Base-by-base conservation (phyloP, 805 yeast genomes). In the Metschnikowia henanensis region DNA sequence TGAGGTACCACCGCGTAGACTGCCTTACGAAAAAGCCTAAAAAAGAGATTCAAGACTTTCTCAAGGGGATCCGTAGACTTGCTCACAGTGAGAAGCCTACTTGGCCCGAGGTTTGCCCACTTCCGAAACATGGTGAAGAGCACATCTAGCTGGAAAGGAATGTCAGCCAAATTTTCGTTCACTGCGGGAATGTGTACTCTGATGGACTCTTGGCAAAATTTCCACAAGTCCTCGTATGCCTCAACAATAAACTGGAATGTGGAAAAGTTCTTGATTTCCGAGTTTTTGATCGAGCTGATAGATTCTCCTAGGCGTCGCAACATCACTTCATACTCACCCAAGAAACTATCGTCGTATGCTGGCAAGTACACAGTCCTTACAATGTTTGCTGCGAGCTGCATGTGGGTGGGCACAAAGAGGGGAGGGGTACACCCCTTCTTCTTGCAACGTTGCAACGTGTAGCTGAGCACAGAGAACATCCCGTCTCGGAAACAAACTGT, bases 401-500 rank as follows among this genome's bases (percentile, higher is more conserved):
- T 55, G 47, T 68, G 73, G 8, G 61, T 49, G 2, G 69, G 66
- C 22, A 65, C 56, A 15, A 64, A 43, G 0, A 49, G 47, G 6
- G 52, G 55, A 1, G 52, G 50, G 7, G 26, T 6, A 9, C 29
- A 30, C 7, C 29, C 32, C 5, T 58, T 42, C 17, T 56, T 30
- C 45, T 52, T 15, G 26, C 47, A 22, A 8, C 44, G 23, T 35
- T 49, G 45, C 18, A 61, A 38, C 35, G 64, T 56, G 51, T 62
- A 60, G 15, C 58, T 53, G 45, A 70, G 61, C 26, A 67, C 62
- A 25, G 68, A 56, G 41, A 70, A 66, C 42, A 70, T 52, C 1
- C 75, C 75, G 46, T 70, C 72, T 23, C 72, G 56, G 49, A 68
- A 70, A 43, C 75, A 70, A 26, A 57, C 57, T 23, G 64, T 59